Evolutionary conservation across 169 alveolate species (phyloP).

Genomic region (Eimeria acervulina): DNA sequence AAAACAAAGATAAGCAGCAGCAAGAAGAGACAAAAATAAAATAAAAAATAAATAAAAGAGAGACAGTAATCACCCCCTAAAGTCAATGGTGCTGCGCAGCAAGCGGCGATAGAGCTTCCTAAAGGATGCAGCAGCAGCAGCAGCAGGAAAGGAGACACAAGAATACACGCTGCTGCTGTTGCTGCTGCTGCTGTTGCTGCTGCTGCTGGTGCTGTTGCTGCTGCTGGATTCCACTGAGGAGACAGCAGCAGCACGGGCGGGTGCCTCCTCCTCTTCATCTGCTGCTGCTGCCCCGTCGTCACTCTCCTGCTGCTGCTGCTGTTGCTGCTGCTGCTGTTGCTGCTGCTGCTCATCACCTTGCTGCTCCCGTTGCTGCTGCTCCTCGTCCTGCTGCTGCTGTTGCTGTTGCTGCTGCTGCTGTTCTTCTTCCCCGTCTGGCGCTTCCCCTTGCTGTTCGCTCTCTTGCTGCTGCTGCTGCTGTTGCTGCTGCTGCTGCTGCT

Average conservation of each 20-base stretch:
- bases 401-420: conserved; percentile 25
- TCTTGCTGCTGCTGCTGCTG: conserved; percentile 1
- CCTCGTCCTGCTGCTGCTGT: neutral
- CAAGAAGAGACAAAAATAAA: too few relatives aligned
- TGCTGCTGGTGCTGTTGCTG: conserved; percentile 8
- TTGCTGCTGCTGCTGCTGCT: conserved; percentile 42
- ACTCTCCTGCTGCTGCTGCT: conserved; percentile 12
- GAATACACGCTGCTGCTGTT: neutral
- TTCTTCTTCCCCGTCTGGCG: neutral
- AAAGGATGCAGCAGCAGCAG: neutral
- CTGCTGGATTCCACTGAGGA: neutral
- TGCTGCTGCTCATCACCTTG: neutral
- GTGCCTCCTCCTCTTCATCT: neutral
- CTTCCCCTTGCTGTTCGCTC: neutral
- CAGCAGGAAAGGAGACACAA: neutral
- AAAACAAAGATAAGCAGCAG: too few relatives aligned
- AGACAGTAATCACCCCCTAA: neutral
- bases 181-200: conserved; percentile 12
- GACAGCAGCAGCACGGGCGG: neutral
- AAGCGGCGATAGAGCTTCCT: neutral
- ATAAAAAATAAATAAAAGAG: too few relatives aligned
- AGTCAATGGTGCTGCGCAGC: neutral
- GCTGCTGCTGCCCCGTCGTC: neutral
- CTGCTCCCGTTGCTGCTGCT: neutral
- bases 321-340: neutral